Base-by-base conservation (phyloP, 139 green algal species). In the Trebouxia sp. region DNA sequence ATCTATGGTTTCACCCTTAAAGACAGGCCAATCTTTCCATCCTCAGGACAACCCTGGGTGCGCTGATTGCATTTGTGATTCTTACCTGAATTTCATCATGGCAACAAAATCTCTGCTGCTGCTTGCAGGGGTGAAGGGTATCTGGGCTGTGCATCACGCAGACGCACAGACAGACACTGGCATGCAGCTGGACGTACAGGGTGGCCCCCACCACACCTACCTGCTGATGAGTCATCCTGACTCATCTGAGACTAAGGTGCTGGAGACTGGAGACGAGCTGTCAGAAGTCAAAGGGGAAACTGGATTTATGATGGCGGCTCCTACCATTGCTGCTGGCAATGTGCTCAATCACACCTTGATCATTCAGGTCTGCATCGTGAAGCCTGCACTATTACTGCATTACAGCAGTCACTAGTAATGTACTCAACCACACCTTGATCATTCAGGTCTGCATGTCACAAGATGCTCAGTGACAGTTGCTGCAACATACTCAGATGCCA, bases 131-230 rank as follows among this genome's bases (percentile, higher is more conserved):
- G 62, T 91, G 69, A 39, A 86, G 76, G 92, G 88, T 39, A 85
- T 92, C 26, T 98, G 95, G 92, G 88, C 94, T 0, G 82, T 98
- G 58, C 87, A 92, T 75, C 80, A 94, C 80, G 51, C 80, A 20
- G 77, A 45, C 42, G 66, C 6, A 65, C n/a, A 50, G 12, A 28
- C 41, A 37, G 56, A 76, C 37, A 56, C 24, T 0, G 58, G 38
- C 51, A 58, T 79, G 72, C 69, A 75, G 53, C 38, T 65, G 26
- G 41, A 22, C 26, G 37, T 26, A 48, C 22, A 78, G 24, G 53
- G 43, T 14, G 24, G 67, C 11, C 41, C 48, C 26, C 84, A 92
- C 82, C 92, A 98, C 67, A 84, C 91, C 0, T 96, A 92, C 81
- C 81, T 98, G 55, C 80, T 98, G 53, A 69, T 98, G 45, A 91